A percentile compares a stretch with the other conserved stretches of the same genome.
These are phyloP conservation scores for Yamagishiella unicocca DNA, from an alignment of 139 green algal genomes.

Conservation along the genomic window DNA sequence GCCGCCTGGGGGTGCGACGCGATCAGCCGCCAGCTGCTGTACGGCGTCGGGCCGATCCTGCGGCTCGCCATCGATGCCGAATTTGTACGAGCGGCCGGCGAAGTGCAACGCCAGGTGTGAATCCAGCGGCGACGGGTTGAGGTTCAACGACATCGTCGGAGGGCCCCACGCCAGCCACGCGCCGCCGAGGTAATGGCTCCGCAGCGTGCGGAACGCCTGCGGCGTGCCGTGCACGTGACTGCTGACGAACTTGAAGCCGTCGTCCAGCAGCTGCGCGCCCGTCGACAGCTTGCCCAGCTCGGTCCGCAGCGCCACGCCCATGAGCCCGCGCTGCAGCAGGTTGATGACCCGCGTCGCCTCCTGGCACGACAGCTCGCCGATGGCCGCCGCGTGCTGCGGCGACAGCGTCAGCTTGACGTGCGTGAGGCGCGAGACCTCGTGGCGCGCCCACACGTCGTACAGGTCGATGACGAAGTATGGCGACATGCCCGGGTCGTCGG, in stretches of 20 bases:
- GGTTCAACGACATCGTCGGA: not conserved
- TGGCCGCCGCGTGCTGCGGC: not conserved
- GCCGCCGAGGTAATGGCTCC: too few species aligned
- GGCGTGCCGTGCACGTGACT: too few species aligned
- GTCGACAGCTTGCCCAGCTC: not conserved
- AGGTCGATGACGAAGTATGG: not conserved
- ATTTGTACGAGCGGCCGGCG: not conserved
- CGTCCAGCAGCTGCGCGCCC: not conserved
- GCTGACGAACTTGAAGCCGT: too few species aligned
- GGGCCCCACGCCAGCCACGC: not conserved
- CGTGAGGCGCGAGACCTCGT: too few species aligned
- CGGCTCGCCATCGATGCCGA: too few species aligned
- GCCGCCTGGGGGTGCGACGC: not conserved
- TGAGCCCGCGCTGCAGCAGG: not conserved
- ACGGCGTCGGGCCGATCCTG: not conserved
- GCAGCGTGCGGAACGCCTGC: too few species aligned
- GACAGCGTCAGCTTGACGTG: not conserved
- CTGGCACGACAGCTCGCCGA: not conserved
- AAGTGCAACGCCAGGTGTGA: not conserved
- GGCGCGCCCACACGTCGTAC: too few species aligned
- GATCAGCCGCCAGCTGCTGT: constrained; percentile 10
- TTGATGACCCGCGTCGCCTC: not conserved
- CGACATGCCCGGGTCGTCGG: not conserved
- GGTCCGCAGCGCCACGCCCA: not conserved
- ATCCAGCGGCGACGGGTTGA: not conserved